These are phyloP conservation scores for Rubroboletus pulcherrimus DNA, from an alignment of 768 basidiomycete species.

Conservation along the genomic window DNA sequence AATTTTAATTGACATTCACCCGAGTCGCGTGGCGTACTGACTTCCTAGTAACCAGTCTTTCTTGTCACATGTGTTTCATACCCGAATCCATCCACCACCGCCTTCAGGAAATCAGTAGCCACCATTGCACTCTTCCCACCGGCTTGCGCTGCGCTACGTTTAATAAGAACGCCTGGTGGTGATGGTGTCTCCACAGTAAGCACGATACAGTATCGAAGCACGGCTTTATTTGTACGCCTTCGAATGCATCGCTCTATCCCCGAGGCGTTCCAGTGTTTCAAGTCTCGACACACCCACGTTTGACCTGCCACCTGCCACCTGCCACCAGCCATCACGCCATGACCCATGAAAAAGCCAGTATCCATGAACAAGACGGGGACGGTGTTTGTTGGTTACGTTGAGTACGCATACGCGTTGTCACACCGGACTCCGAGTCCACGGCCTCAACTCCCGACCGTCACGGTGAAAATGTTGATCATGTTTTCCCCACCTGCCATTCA, in stretches of 20 bases:
- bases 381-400: too few species aligned
- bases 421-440: background rate
- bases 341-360: background rate
- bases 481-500: background rate
- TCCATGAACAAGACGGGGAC: too few species aligned
- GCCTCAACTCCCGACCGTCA: background rate
- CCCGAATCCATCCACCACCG: background rate
- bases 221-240: background rate
- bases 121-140: background rate
- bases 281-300: background rate
- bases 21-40: too few species aligned
- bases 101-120: background rate
- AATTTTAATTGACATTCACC: too few species aligned
- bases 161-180: background rate
- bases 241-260: background rate
- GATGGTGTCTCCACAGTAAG: background rate
- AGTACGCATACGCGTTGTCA: too few species aligned
- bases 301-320: background rate
- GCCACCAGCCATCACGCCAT: background rate
- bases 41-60: background rate
- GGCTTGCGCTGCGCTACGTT: background rate
- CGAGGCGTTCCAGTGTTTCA: background rate
- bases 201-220: background rate
- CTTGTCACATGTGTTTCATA: background rate
- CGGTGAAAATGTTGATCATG: background rate